Evolutionary conservation across 176 grass and related monocot species (phyloP), one percentile per base, ranked within the genome.

Genomic region (Oryza officinalis): DNA sequence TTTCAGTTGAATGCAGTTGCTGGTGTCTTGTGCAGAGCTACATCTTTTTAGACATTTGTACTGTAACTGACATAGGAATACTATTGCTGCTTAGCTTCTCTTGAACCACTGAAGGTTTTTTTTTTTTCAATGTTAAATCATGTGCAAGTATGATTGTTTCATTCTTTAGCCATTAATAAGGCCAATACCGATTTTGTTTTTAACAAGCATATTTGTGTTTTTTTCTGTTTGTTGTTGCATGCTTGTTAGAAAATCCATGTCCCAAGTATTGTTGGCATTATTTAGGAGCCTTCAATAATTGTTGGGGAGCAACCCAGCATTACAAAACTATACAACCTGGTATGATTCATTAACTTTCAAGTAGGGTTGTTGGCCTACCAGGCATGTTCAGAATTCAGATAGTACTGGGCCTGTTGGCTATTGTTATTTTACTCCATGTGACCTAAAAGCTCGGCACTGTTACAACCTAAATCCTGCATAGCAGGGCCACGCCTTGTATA

Each of bases 251-350:
- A 30, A 49, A 71, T 61, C 20, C 27, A 47, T 63, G 27, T 1
- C 37, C 37, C 10, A 67, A 35, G 6, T 8, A 38, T 30, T 17
- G 3, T 75, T 68, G 49, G 18, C 63, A 63, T 76, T 46, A 38
- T 28, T n/a, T 9, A 50, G 32, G n/a, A 54, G 4, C 54, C 27
- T 52, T n/a, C 4, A 75, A 63, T 71, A 82, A 50, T 75, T 38
- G 27, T 44, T 6, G 13, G 52, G 27, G 37, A 44, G 61, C 25
- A 32, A 82, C 2, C 54, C 30, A 63, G n/a, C 30, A 28, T 63
- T 82, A 22, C 37, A 63, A 69, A 47, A 17, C 8, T 20, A 65
- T 49, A 88, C 80, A 83, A 23, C 74, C 80, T 88, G 86, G 75
- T 67, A 67, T 68, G 78, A 68, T 41, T 30, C 57, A 74, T 59